phyloP scores from a whole-genome alignment of 2,329 filamentous ascomycete species.

The Trichoderma pleuroti region DNA sequence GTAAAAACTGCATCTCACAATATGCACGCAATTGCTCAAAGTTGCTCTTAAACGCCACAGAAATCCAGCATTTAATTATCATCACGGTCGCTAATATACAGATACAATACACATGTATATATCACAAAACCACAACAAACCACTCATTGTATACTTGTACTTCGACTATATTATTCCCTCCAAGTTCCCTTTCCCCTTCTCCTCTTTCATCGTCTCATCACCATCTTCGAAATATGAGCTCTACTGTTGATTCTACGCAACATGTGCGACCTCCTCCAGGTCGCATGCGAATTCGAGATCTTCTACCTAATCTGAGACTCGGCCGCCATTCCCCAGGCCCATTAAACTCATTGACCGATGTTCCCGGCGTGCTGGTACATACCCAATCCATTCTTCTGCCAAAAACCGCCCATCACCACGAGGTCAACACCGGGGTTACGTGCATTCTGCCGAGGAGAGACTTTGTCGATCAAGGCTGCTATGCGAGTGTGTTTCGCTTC shows the following conservation, averaged over 20 bases:
- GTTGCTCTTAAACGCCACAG: not conserved
- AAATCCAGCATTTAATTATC: not conserved
- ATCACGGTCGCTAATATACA: not conserved
- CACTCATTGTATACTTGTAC: too few species aligned
- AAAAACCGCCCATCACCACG: not conserved
- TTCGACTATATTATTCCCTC: too few species aligned
- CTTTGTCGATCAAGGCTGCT: slow-evolving; percentile 42
- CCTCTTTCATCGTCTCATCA: not conserved
- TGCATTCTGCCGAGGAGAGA: slow-evolving; percentile 41
- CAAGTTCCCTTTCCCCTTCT: too few species aligned
- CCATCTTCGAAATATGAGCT: not conserved
- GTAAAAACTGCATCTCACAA: not conserved
- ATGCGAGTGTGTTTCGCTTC: slow-evolving; percentile 50
- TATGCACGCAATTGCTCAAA: not conserved
- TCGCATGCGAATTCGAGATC: slow-evolving; percentile 32
- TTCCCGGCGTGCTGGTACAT: slow-evolving; percentile 41
- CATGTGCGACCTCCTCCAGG: slow-evolving; percentile 12
- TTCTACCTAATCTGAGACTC: slow-evolving; percentile 40
- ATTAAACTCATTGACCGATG: slow-evolving; percentile 45
- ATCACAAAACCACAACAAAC: too few species aligned
- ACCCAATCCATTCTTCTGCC: slow-evolving; percentile 37
- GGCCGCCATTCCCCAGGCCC: slow-evolving; percentile 40
- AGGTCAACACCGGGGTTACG: slow-evolving; percentile 44
- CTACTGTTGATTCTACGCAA: not conserved
- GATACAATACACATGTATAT: too few species aligned